phyloP scores from a whole-genome alignment of 2,329 filamentous ascomycete species.

The Nectriaceae sp. region DNA sequence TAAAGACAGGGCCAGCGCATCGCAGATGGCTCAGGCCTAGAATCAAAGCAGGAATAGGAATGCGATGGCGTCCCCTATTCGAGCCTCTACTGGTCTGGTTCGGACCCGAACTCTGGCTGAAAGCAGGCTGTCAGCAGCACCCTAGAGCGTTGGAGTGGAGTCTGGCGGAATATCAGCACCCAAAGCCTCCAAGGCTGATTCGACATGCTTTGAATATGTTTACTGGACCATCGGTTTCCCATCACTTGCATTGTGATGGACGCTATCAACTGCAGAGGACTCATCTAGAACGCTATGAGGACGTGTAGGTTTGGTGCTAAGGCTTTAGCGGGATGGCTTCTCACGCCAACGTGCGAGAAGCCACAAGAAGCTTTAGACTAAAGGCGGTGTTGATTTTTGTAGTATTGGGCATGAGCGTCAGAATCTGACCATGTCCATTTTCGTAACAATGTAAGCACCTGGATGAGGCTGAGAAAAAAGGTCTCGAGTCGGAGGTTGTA shows the following conservation, averaged over 20 bases:
- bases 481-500: too few relatives aligned
- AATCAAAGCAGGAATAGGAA: constrained; percentile 25
- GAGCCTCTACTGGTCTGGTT: constrained; percentile 5
- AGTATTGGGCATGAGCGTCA: too few relatives aligned
- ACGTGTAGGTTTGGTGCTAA: constrained; percentile 3
- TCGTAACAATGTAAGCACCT: too few relatives aligned
- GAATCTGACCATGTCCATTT: too few relatives aligned
- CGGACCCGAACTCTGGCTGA: neutral
- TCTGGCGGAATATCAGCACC: constrained; percentile 2
- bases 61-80: constrained; percentile 21
- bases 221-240: too few relatives aligned
- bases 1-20: constrained; percentile 23
- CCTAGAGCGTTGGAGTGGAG: constrained; percentile 5
- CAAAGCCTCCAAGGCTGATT: too few relatives aligned
- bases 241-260: too few relatives aligned
- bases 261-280: neutral
- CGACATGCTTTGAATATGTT: too few relatives aligned
- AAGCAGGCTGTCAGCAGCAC: neutral
- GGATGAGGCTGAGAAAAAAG: too few relatives aligned
- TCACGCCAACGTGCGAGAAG: too few relatives aligned
- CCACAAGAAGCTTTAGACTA: too few relatives aligned
- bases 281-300: constrained; percentile 11
- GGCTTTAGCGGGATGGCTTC: constrained; percentile 16
- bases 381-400: too few relatives aligned
- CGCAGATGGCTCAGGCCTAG: constrained; percentile 24